These are phyloP conservation scores for Kockovaella imperatae DNA, from an alignment of 768 basidiomycete genomes.

Conservation along the genomic window DNA sequence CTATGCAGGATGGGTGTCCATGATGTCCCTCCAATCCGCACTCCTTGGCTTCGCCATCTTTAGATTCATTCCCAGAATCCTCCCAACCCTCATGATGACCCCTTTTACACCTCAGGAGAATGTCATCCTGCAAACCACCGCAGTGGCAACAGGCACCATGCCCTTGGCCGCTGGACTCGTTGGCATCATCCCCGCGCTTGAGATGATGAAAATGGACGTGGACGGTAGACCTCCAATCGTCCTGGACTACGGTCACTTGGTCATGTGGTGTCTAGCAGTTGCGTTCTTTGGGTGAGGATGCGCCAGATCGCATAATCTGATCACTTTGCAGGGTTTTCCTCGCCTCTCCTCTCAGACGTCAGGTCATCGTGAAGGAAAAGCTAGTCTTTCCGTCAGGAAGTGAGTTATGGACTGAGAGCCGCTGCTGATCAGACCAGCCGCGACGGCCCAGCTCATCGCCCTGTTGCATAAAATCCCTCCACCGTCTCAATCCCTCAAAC, in stretches of 20 bases:
- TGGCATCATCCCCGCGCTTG: constrained; percentile 84
- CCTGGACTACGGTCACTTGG: constrained; percentile 63
- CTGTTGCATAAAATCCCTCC: constrained; percentile 61
- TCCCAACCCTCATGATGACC: constrained; percentile 48
- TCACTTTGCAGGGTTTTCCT: constrained; percentile 66
- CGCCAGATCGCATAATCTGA: neutral
- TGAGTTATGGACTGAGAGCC: constrained; percentile 11
- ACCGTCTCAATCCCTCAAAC: constrained; percentile 41
- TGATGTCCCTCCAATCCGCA: constrained; percentile 91
- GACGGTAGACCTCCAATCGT: constrained; percentile 72
- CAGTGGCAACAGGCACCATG: constrained; percentile 76
- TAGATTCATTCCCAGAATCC: constrained; percentile 24
- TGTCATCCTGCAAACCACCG: constrained; percentile 88
- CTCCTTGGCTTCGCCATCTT: constrained; percentile 85
- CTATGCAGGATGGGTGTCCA: constrained; percentile 53
- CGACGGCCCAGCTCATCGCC: constrained; percentile 88
- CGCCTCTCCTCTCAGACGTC: constrained; percentile 85
- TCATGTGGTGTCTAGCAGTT: constrained; percentile 80
- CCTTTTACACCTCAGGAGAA: constrained; percentile 86
- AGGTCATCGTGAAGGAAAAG: constrained; percentile 93
- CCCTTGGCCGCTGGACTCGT: constrained; percentile 58
- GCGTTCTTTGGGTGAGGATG: constrained; percentile 77
- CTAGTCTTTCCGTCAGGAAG: constrained; percentile 87
- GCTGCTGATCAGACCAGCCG: constrained; percentile 47
- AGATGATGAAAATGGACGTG: constrained; percentile 60